Percentiles rank a stretch among this genome's conserved stretches.
phyloP scores from a whole-genome alignment of 495 filamentous ascomycete genomes.

The Terfezia boudieri region DNA sequence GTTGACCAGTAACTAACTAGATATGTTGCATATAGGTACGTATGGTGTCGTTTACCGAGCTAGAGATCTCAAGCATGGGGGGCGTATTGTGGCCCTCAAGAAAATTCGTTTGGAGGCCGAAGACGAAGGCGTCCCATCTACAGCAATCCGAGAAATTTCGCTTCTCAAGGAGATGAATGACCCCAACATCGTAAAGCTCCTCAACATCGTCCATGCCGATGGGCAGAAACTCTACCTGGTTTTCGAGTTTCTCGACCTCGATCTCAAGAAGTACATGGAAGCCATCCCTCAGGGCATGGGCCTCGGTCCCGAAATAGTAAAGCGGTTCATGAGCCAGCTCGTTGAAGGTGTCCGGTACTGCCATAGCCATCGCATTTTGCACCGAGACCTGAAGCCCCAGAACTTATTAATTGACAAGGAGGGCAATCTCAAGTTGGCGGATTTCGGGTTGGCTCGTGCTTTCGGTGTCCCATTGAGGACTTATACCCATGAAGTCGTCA shows the following conservation, averaged over 20 bases:
- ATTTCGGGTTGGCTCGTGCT: slow-evolving; percentile 89
- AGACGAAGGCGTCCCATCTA: slow-evolving; percentile 90
- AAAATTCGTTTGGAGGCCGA: slow-evolving; percentile 96
- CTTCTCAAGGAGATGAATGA: slow-evolving; percentile 94
- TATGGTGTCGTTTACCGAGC: slow-evolving; percentile 91
- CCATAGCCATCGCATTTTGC: slow-evolving; percentile 82
- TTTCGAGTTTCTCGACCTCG: slow-evolving; percentile 81
- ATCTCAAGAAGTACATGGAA: slow-evolving; percentile 98
- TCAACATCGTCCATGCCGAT: slow-evolving; percentile 93
- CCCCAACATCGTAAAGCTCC: slow-evolving; percentile 73
- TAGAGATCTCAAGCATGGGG: slow-evolving; percentile 51
- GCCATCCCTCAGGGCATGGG: slow-evolving; percentile 72
- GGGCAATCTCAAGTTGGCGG: slow-evolving; percentile 88
- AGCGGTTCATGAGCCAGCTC: slow-evolving; percentile 93
- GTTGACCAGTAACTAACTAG: too few relatives aligned
- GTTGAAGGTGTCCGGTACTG: slow-evolving; percentile 83
- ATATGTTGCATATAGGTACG: slow-evolving; percentile 37
- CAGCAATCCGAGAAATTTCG: slow-evolving; percentile 90
- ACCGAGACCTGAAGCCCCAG: slow-evolving; percentile 94
- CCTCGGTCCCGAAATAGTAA: slow-evolving; percentile 74
- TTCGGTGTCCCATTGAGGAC: slow-evolving; percentile 92
- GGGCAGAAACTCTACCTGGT: slow-evolving; percentile 93
- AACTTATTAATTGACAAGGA: slow-evolving; percentile 89
- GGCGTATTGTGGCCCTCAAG: slow-evolving; percentile 81
- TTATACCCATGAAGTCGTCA: slow-evolving; percentile 98